Conservation (phyloP, 148 eudicot genomes). For the Rhododendron simsii region DNA sequence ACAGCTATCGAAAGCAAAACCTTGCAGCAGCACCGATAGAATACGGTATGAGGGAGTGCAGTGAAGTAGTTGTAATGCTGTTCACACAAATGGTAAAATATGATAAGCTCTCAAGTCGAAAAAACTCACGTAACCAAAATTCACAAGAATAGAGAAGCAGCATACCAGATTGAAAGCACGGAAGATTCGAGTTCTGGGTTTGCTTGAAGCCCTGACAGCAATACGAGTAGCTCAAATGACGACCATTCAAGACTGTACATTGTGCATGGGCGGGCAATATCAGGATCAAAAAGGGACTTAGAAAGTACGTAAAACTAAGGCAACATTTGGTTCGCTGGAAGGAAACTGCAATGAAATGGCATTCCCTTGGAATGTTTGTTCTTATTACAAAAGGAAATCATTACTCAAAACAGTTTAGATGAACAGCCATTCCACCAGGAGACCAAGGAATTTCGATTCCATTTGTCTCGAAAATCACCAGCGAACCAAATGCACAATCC, state of each 20-base stretch:
- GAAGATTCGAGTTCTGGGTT: conserved; percentile 45
- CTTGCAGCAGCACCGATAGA: conserved; percentile 43
- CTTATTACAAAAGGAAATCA: neutral
- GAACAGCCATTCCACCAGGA: neutral
- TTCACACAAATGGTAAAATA: neutral
- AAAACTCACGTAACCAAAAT: neutral
- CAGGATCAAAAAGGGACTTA: neutral
- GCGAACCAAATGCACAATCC: too few relatives aligned
- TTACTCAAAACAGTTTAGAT: neutral
- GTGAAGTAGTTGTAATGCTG: conserved; percentile 37
- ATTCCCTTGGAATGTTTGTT: neutral
- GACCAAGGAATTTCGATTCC: neutral
- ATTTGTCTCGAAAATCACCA: neutral
- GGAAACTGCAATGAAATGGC: neutral
- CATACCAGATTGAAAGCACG: conserved; percentile 47
- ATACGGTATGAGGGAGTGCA: conserved; percentile 32
- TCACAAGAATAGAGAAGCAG: neutral
- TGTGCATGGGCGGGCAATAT: neutral
- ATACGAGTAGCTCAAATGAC: conserved; percentile 30
- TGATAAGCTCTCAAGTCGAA: neutral
- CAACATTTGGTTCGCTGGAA: neutral
- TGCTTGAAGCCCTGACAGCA: conserved; percentile 36
- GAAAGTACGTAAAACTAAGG: neutral
- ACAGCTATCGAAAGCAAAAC: conserved; percentile 13
- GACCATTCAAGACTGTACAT: conserved; percentile 46